Conservation (phyloP, 176 grass and related monocot species). For the Avena atlantica region DNA sequence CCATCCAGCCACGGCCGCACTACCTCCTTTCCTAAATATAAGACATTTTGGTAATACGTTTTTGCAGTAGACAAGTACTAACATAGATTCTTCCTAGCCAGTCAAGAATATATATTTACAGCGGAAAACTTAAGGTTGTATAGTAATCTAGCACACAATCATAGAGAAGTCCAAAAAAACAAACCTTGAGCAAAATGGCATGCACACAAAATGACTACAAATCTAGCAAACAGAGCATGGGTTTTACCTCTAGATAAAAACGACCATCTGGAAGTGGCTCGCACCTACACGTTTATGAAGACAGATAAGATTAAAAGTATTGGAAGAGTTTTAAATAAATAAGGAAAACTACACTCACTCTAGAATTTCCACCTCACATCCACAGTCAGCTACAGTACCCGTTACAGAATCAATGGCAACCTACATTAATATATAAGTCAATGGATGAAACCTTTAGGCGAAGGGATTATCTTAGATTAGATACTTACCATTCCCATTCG, state of each 20-base stretch:
- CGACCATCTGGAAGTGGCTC: constrained; percentile 96
- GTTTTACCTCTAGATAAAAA: constrained; percentile 87
- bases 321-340: constrained; percentile 33
- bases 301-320: constrained; percentile 39
- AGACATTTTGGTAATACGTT: neutral
- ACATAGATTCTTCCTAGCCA: neutral
- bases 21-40: no score
- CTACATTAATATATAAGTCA: constrained; percentile 50
- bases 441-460: constrained; percentile 38
- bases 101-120: constrained; percentile 22
- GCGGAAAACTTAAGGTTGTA: neutral
- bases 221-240: constrained; percentile 24
- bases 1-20: no score
- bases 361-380: constrained; percentile 97
- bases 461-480: constrained; percentile 1
- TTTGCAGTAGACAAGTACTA: constrained; percentile 7
- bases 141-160: neutral
- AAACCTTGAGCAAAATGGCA: constrained; percentile 24
- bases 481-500: constrained; percentile 93
- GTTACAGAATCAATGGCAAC: constrained; percentile 85
- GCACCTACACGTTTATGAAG: constrained; percentile 65
- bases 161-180: constrained; percentile 33
- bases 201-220: constrained; percentile 2
- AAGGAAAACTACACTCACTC: constrained; percentile 69
- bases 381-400: constrained; percentile 92